These are phyloP conservation scores for Citrullus amarus DNA, from an alignment of 306 rosid genomes.

Conservation along the genomic window DNA sequence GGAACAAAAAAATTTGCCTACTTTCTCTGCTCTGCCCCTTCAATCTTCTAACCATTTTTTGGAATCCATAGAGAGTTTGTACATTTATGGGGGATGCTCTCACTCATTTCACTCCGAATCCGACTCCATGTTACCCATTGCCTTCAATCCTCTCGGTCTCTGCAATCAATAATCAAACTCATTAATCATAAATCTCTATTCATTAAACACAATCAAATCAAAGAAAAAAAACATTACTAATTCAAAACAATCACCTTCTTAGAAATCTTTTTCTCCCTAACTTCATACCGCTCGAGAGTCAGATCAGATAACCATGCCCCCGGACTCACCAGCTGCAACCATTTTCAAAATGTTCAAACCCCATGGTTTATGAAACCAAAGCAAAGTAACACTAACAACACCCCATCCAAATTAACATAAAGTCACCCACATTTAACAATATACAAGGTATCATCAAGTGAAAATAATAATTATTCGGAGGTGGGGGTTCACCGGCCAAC, in stretches of 20 bases:
- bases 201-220: neutral
- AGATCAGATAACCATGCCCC: conserved; percentile 83
- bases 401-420: neutral
- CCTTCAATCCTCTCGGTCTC: conserved; percentile 91
- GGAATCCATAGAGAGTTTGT: conserved; percentile 20
- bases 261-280: conserved; percentile 81
- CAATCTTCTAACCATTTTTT: neutral
- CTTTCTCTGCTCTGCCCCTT: neutral
- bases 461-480: neutral
- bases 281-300: conserved; percentile 77
- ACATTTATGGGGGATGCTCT: conserved; percentile 15
- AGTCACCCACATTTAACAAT: neutral
- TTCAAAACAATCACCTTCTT: conserved; percentile 37
- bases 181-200: neutral
- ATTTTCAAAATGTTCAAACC: neutral
- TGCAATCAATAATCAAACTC: conserved; percentile 20
- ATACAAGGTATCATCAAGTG: neutral
- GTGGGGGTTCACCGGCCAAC: neutral
- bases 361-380: neutral
- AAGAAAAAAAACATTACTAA: neutral
- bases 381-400: too few relatives aligned
- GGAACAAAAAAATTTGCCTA: neutral
- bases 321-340: conserved; percentile 57
- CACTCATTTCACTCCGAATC: conserved; percentile 44
- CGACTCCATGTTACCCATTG: conserved; percentile 81